A percentile compares a stretch with the other conserved stretches of the same genome.
Evolutionary conservation across 441 rosid genomes (phyloP).

Genomic region (Lepidium campestre): DNA sequence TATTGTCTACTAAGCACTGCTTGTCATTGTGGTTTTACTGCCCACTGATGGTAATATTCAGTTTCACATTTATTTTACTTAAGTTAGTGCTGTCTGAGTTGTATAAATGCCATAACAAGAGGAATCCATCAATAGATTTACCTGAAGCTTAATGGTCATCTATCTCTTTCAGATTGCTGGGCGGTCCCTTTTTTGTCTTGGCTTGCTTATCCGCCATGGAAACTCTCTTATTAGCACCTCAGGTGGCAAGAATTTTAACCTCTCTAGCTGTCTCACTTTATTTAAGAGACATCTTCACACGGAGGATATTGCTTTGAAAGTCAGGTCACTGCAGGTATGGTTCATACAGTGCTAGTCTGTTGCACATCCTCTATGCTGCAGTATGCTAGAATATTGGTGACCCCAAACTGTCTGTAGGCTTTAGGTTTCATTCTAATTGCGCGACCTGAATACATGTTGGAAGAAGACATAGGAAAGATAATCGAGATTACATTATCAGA

Average conservation of each 20-base stretch:
- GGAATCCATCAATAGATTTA: background rate
- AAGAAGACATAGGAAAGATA: conserved; percentile 83
- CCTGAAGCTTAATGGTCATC: background rate
- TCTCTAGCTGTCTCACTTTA: conserved; percentile 57
- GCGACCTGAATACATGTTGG: conserved; percentile 96
- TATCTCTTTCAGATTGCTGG: conserved; percentile 62
- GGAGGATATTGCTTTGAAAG: conserved; percentile 83
- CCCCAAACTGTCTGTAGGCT: conserved; percentile 54
- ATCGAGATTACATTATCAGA: conserved; percentile 74
- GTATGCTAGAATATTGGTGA: conserved; percentile 11
- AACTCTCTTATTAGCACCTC: conserved; percentile 59
- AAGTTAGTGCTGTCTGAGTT: conserved; percentile 11
- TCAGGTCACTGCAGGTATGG: conserved; percentile 94
- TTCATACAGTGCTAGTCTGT: conserved; percentile 13
- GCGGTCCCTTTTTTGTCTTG: conserved; percentile 95
- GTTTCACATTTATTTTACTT: background rate
- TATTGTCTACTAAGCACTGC: background rate
- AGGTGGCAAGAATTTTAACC: conserved; percentile 47
- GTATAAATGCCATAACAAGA: background rate
- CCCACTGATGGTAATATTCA: background rate
- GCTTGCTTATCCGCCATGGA: conserved; percentile 97
- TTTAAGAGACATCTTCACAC: conserved; percentile 69
- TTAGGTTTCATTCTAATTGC: conserved; percentile 95
- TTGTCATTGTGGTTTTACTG: conserved; percentile 1
- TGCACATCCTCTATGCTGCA: conserved; percentile 10